Percentiles rank a stretch among this genome's conserved stretches.
Conservation (phyloP, 2,329 filamentous ascomycete species). For the Myotisia sp. region DNA sequence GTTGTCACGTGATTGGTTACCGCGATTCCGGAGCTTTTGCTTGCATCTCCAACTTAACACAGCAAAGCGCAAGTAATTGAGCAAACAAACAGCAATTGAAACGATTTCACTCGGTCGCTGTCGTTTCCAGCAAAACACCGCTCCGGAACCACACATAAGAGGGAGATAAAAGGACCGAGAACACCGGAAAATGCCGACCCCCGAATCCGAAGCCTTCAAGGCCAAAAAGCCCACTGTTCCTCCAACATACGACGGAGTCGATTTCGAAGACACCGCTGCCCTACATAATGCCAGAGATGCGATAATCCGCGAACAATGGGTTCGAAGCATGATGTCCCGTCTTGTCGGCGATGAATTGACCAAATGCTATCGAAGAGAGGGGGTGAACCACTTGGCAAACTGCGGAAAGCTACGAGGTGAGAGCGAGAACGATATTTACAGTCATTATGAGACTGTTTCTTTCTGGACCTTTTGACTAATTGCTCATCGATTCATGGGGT, state of each 20-base stretch:
- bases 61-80: no score
- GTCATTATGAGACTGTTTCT: not conserved
- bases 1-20: no score
- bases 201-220: constrained; percentile 50
- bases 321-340: constrained; percentile 54
- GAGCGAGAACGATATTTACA: constrained; percentile 1
- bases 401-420: constrained; percentile 51
- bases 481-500: constrained; percentile 6
- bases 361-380: constrained; percentile 52
- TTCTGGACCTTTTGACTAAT: not conserved
- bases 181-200: constrained; percentile 43
- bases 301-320: constrained; percentile 54
- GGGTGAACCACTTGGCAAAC: constrained; percentile 55
- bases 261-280: constrained; percentile 50
- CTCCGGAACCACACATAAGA: no score
- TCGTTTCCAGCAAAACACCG: no score
- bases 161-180: no score
- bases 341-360: constrained; percentile 52
- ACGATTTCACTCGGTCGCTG: no score
- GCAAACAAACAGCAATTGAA: no score
- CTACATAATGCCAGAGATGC: constrained; percentile 51
- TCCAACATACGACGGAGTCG: constrained; percentile 52
- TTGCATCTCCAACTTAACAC: no score
- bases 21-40: no score
- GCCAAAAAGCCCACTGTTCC: constrained; percentile 51